Base-by-base conservation (phyloP, 768 basidiomycete genomes). In the Leccinellum albellum region DNA sequence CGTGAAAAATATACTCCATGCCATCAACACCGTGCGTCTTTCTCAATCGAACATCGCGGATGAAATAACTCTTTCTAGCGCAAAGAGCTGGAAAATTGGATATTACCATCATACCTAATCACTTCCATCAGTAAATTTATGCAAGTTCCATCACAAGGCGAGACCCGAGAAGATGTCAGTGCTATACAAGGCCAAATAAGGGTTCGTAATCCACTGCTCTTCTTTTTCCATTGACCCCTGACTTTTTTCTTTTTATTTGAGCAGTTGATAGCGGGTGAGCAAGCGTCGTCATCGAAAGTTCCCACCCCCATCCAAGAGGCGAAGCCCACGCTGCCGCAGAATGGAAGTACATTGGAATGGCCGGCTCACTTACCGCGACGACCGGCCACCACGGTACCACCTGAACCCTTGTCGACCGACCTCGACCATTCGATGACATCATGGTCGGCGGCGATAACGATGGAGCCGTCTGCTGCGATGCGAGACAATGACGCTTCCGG, bases 151-250 rank as follows among this genome's bases (percentile, higher is more conserved):
- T 51, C 68, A 13, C 63, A 56, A 64, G 58, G 62, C 46, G 59
- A 63, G 49, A 56, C 57, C n/a, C 62, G 60, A 63, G 67, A 67
- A 47, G 62, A 57, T 15, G 55, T 52, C 28, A 49, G 57, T 62
- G 75, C 74, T 56, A 65, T 81, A 33, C 73, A 76, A 69, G 68
- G 67, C 55, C 75, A 81, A 59, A 77, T 81, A 56, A 82, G 78
- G 82, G 82, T 83, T 82, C 79, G 82, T 79, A 77, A 64, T 75
- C 76, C 76, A 68, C 76, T 66, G 64, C 67, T 75, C 73, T 66
- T 57, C 65, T 68, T 70, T 67, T 57, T 66, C 70, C 57, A 61
- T 71, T 70, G 71, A 72, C 72, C 66, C 63, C 75, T 71, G 72
- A 78, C 73, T 67, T 64, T 73, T 64, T 73, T 64, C 76, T 66